Base-by-base conservation (phyloP, 2,329 filamentous ascomycete genomes). In the Harringtonia aguacate region DNA sequence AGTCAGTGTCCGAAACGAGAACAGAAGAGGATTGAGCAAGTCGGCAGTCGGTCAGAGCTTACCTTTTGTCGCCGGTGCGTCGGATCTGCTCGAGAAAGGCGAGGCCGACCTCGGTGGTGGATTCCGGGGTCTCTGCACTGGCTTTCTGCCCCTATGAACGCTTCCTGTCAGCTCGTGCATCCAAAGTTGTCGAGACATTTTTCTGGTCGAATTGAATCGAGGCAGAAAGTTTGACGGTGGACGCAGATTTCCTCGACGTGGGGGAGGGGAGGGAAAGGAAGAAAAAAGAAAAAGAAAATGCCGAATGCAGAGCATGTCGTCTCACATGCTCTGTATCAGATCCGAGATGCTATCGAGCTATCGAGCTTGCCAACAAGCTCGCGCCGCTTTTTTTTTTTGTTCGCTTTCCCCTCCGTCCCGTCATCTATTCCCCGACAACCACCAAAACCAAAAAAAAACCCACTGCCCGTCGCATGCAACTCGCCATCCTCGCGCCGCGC, bases 31-130 rank as follows among this genome's bases (percentile, higher is more conserved):
- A 17, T 10, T 36, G 17, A 15, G 31, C n/a, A 20, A 21, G 34
- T 12, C n/a, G 18, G 13, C 30, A 34, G 14, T 17, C 17, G 21
- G 10, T 21, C 18, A 15, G 6, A 8, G 68, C 75, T 56, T 72
- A 90, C 86, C 75, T 85, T 67, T 94, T 94, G 61, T 94, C 87
- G 50, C 79, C 77, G 20, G 85, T 86, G 51, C 77, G 73, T 54
- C 81, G 81, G 56, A 94, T 76, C 57, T 81, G 79, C 43, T 86
- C 79, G 36, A 94, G 66, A 56, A 94, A 84, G 52, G 73, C 75
- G 54, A 86, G 65, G 31, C 87, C 87, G 55, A 79, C 75, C 44
- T 79, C 73, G 14, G 79, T 81, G 3, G 84, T 89, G 15, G 79
- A 79, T 58, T 84, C 79, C 43, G 66, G 62, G 15, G 75, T 79